These are phyloP conservation scores for Xylaria sp. DNA, from an alignment of 2,329 filamentous ascomycete genomes.

Conservation along the genomic window DNA sequence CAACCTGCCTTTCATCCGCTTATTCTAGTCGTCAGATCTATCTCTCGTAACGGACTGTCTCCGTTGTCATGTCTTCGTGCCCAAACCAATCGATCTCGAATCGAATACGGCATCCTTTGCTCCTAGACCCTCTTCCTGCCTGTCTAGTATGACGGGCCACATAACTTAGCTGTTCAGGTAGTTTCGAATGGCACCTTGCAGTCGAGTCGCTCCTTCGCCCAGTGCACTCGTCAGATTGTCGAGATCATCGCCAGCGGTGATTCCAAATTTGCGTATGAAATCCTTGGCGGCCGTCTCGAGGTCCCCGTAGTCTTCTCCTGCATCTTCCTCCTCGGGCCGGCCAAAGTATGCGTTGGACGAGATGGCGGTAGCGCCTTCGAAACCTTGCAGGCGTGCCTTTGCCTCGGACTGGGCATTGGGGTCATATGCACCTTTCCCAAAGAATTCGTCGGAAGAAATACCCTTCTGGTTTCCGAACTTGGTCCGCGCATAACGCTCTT, in stretches of 20 bases:
- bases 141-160: neutral
- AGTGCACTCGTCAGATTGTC: conserved; percentile 87
- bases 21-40: conserved; percentile 11
- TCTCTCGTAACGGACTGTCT: conserved; percentile 4
- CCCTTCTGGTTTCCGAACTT: conserved; percentile 95
- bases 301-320: conserved; percentile 83
- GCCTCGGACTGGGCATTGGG: conserved; percentile 83
- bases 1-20: conserved; percentile 6
- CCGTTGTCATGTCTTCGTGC: conserved; percentile 23
- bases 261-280: conserved; percentile 92
- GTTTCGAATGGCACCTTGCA: conserved; percentile 79
- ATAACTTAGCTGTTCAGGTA: conserved; percentile 66
- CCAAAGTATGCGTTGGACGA: conserved; percentile 98
- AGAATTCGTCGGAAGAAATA: conserved; percentile 98
- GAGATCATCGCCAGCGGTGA: conserved; percentile 94
- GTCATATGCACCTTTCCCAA: conserved; percentile 89
- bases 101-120: neutral
- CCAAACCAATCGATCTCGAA: conserved; percentile 5
- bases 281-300: conserved; percentile 94
- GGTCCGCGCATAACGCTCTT: conserved; percentile 81
- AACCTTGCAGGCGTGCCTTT: conserved; percentile 86
- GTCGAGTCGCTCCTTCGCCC: conserved; percentile 83
- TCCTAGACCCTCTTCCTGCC: neutral
- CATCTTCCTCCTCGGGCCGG: conserved; percentile 82
- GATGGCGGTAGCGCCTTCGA: conserved; percentile 91